A percentile compares a stretch with the other conserved stretches of the same genome.
Conservation (phyloP, 148 eudicot species). For the Bassia scoparia region DNA sequence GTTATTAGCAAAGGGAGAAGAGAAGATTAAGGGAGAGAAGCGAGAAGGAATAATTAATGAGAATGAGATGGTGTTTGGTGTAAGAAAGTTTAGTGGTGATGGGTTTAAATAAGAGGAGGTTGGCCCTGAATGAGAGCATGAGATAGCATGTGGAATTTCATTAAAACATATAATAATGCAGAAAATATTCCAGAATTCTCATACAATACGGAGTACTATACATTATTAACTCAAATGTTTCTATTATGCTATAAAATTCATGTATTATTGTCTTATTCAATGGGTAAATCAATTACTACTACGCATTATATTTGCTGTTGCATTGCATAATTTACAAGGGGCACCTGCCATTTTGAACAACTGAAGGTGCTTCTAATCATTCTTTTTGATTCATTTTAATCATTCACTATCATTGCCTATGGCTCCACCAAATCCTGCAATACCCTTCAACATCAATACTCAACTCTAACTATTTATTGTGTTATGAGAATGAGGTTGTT, state of each 20-base stretch:
- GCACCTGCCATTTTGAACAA: conserved; percentile 21
- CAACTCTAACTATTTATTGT: background rate
- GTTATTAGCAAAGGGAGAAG: conserved; percentile 16
- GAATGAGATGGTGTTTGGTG: conserved; percentile 8
- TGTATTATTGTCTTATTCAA: conserved; percentile 19
- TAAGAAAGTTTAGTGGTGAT: conserved; percentile 45
- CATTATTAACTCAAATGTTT: background rate
- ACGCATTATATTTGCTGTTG: conserved; percentile 25
- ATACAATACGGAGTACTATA: no score
- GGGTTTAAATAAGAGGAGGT: conserved; percentile 52
- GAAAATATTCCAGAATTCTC: background rate
- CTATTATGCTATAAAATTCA: background rate
- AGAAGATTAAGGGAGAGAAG: conserved; percentile 3
- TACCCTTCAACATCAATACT: no score
- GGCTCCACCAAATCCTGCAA: conserved; percentile 36
- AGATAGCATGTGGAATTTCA: conserved; percentile 31
- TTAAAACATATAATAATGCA: conserved; percentile 5
- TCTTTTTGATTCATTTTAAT: conserved; percentile 25
- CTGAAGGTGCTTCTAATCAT: conserved; percentile 31
- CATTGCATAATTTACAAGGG: conserved; percentile 26
- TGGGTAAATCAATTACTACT: conserved; percentile 7
- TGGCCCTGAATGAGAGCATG: conserved; percentile 15
- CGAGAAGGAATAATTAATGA: conserved; percentile 19
- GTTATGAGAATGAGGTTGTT: background rate
- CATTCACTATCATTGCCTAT: conserved; percentile 33